These are phyloP conservation scores for Fusarium nurragi DNA, from an alignment of 2,329 filamentous ascomycete genomes.

Conservation along the genomic window DNA sequence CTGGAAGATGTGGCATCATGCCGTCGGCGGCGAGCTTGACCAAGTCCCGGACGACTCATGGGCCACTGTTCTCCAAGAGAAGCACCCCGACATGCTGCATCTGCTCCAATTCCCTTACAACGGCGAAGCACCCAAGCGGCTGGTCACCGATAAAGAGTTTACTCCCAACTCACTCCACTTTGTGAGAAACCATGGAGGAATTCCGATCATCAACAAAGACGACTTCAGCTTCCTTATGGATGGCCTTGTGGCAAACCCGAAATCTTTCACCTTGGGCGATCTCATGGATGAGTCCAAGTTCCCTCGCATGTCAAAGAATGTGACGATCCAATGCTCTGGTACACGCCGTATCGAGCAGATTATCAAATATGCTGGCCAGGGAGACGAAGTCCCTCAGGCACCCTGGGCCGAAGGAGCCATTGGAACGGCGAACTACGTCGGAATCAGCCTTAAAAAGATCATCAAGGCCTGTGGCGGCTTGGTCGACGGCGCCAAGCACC, in stretches of 20 bases:
- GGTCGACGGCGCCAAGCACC: constrained; percentile 62
- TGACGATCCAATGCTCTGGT: constrained; percentile 74
- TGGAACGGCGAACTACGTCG: constrained; percentile 69
- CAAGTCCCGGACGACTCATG: constrained; percentile 67
- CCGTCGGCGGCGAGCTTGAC: constrained; percentile 52
- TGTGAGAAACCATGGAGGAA: constrained; percentile 76
- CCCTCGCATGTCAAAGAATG: constrained; percentile 65
- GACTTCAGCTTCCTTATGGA: constrained; percentile 65
- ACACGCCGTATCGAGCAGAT: constrained; percentile 77
- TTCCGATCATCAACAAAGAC: constrained; percentile 70
- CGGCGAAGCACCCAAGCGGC: constrained; percentile 67
- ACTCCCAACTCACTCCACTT: constrained; percentile 70
- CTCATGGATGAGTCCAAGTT: constrained; percentile 69
- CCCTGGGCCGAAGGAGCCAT: constrained; percentile 75
- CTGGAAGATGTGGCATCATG: constrained; percentile 68
- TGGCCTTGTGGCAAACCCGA: constrained; percentile 68
- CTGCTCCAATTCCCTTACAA: constrained; percentile 72
- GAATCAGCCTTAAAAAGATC: constrained; percentile 73
- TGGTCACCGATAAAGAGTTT: constrained; percentile 64
- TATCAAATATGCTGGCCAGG: constrained; percentile 70
- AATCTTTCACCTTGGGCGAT: constrained; percentile 65
- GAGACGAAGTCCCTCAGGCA: constrained; percentile 66
- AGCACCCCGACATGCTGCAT: constrained; percentile 68
- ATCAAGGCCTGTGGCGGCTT: constrained; percentile 76
- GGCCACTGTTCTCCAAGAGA: constrained; percentile 64